Evolutionary conservation across 2,329 filamentous ascomycete genomes (phyloP).

Genomic region (Rasamsonia emersonii): DNA sequence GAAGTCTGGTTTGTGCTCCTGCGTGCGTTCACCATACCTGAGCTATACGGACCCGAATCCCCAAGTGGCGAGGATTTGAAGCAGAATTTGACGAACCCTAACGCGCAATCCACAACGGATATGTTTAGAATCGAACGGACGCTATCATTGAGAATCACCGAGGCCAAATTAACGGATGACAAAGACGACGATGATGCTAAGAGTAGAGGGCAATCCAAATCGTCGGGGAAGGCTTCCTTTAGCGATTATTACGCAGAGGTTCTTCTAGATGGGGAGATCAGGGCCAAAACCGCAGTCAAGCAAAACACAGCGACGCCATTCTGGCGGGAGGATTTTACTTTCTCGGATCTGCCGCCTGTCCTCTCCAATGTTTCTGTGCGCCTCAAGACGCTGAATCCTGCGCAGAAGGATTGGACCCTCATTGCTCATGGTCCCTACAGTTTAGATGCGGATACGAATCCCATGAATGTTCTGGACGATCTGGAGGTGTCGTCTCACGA

Average conservation of each 20-base stretch:
- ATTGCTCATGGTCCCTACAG: conserved; percentile 37
- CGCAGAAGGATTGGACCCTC: conserved; percentile 43
- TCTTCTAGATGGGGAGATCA: conserved; percentile 39
- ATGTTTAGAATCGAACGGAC: conserved; percentile 61
- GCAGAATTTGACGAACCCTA: conserved; percentile 18
- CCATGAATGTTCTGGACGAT: conserved; percentile 34
- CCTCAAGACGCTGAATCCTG: conserved; percentile 38
- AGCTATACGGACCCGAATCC: conserved; percentile 66
- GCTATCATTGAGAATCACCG: conserved; percentile 51
- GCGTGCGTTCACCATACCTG: conserved; percentile 82
- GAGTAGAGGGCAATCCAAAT: conserved; percentile 26
- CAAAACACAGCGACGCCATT: conserved; percentile 38
- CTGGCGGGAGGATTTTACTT: conserved; percentile 42
- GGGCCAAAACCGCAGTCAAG: conserved; percentile 42
- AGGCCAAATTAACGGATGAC: conserved; percentile 46
- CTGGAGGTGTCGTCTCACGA: conserved; percentile 41
- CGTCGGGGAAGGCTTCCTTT: conserved; percentile 19
- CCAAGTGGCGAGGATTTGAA: conserved; percentile 34
- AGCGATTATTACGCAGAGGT: conserved; percentile 43
- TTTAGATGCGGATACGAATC: conserved; percentile 31
- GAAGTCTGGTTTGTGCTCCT: conserved; percentile 96
- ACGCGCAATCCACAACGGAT: conserved; percentile 36
- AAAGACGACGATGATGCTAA: conserved; percentile 23
- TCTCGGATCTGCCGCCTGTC: conserved; percentile 39
- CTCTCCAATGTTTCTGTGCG: conserved; percentile 39